Evolutionary conservation across 116 monocot genomes (phyloP).

Genomic region (Phalaenopsis hybrid): DNA sequence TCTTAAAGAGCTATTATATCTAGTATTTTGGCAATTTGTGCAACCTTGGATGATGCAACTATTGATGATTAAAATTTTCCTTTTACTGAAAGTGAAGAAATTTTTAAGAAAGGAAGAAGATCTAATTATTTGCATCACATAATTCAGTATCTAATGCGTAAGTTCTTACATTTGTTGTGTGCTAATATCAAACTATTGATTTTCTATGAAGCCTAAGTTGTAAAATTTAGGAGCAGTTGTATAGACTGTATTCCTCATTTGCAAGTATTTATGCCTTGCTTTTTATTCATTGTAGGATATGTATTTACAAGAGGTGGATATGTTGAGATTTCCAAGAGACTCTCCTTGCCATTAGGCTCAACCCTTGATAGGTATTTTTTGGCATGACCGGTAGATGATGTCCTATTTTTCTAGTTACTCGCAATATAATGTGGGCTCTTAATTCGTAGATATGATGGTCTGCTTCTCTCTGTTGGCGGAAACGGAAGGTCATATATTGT

Average conservation of each 20-base stretch:
- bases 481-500: slow-evolving; percentile 95
- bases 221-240: neutral
- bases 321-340: slow-evolving; percentile 78
- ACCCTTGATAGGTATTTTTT: slow-evolving; percentile 77
- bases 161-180: neutral
- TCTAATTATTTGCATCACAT: neutral
- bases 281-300: slow-evolving; percentile 48
- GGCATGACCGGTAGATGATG: neutral
- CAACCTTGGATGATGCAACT: neutral
- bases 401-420: neutral
- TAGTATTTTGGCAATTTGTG: slow-evolving; percentile 1
- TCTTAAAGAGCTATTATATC: neutral
- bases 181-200: neutral
- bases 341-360: slow-evolving; percentile 86
- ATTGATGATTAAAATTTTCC: neutral
- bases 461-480: slow-evolving; percentile 90
- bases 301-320: slow-evolving; percentile 95
- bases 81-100: neutral
- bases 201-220: neutral
- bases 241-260: neutral
- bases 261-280: slow-evolving; percentile 6
- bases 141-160: neutral
- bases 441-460: slow-evolving; percentile 68
- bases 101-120: neutral
- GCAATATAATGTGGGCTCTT: neutral